Evolutionary conservation across 352 stramenopile genomes (phyloP).

Genomic region (Pythium dissotocum): DNA sequence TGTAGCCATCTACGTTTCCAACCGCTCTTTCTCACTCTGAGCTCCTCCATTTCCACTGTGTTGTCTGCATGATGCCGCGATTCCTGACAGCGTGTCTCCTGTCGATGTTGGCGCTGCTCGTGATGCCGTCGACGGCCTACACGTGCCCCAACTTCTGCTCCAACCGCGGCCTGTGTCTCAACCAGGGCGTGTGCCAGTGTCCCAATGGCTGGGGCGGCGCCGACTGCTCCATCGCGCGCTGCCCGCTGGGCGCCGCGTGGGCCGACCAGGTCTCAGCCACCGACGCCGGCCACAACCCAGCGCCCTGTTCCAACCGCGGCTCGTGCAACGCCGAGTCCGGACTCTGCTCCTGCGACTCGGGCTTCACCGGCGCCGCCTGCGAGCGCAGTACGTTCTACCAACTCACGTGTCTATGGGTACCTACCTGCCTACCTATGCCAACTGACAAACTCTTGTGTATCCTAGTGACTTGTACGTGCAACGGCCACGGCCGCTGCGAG

Average conservation of each 20-base stretch:
- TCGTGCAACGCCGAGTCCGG: conserved; percentile 59
- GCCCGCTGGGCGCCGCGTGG: conserved; percentile 71
- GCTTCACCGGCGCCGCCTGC: conserved; percentile 80
- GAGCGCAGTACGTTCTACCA: conserved; percentile 56
- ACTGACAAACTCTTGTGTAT: not conserved
- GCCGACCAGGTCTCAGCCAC: conserved; percentile 54
- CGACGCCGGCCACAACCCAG: conserved; percentile 80
- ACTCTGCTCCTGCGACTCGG: conserved; percentile 58
- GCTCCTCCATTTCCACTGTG: not conserved
- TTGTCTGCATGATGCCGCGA: not conserved
- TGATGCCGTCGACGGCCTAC: conserved; percentile 22
- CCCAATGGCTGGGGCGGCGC: conserved; percentile 44
- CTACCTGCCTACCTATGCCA: not conserved
- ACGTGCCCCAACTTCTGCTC: conserved; percentile 77
- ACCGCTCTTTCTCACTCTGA: not conserved
- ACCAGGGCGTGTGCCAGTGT: conserved; percentile 59
- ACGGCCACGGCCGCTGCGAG: conserved; percentile 75
- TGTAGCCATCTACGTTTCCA: not conserved
- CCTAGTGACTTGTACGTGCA: conserved; percentile 74
- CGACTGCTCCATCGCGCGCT: conserved; percentile 72
- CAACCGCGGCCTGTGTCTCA: conserved; percentile 58
- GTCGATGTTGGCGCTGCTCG: conserved; percentile 13
- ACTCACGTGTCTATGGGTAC: not conserved
- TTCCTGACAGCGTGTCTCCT: not conserved
- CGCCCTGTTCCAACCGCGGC: conserved; percentile 88